Evolutionary conservation across 192 early-diverging fungal species (phyloP), one percentile per base, ranked within the genome.

Genomic region (Physocladia obscura): DNA sequence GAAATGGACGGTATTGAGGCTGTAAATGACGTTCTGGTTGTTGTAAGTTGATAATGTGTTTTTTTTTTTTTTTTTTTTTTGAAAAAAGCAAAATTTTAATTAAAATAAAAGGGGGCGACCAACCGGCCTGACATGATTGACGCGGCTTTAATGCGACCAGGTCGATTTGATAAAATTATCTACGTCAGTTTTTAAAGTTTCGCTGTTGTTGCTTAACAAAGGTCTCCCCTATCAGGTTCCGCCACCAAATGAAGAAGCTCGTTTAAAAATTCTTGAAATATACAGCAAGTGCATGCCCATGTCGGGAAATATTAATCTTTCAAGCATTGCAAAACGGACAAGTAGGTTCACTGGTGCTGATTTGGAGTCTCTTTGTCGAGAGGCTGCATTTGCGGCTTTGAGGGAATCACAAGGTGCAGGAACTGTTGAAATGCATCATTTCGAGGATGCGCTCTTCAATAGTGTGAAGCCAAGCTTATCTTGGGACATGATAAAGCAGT

Each of bases 1-100:
- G 97, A 99, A 77, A 95, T 99, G 90, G 97, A 99, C 74, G 97
- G 97, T 34, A 91, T 99, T 17, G 92, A 97, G 63, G 84, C 81
- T 21, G 86, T 90, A 27, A 84, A 87, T 17, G 86, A 88, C 0
- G 93, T 99, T 2, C 79, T 98, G 44, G 89, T 96, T 1, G 84
- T 99, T 31, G 90, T 89, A 64, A 57, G 76, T 49, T 4, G 17
- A 13, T n/a, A 44, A 44, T 44, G 11, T n/a, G 8, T 44, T 44
- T n/a, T 58, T 26, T 3, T 34, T 35, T 50, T 3, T 49, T 13
- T 61, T 35, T 67, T 57, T 24, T 13, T 0, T 26, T 67, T 56
- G 17, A 1, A 39, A 71, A 67, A 1, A 2, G 0, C 2, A 17
- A 29, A 36, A 26, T 5, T 1, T 26, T 21, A 21, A 26, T 40